Base-by-base conservation (phyloP, 208 protist genomes). In the Trypanosoma avium region DNA sequence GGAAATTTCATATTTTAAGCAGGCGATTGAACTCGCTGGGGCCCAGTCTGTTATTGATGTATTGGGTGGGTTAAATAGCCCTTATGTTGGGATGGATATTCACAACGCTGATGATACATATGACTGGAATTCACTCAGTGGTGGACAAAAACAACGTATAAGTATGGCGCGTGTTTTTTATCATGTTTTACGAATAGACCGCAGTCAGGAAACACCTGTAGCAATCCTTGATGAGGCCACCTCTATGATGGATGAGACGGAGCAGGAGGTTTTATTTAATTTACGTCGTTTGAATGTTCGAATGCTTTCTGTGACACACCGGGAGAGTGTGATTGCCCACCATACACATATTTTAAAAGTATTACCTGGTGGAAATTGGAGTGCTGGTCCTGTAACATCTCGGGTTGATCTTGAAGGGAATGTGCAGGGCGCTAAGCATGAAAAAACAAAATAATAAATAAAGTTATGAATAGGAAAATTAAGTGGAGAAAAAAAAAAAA, bases 181-280 rank as follows among this genome's bases (percentile, higher is more conserved):
- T 65, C 83, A 90, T 47, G 73, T 88, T 4, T 53, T 96, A 22
- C 49, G 49, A 52, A 87, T 84, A 70, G 77, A 92, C 47, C 76
- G 81, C 35, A 76, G 52, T 22, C 70, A 77, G 45, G 55, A 73
- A 35, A 82, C 71, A 17, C 84, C 81, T 0, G 74, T 95, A 0
- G 88, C 79, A 17, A 77, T 96, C 6, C 61, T 94, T 10, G 90
- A 96, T 67, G 90, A 96, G 69, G 78, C 88, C 1, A 94, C 90
- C 5, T 93, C 85, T 9, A 93, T 90, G 86, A 93, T 96, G 86
- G 86, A 93, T 63, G 86, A 93, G 38, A 90, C 84, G 40, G 84
- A 92, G 73, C 77, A 93, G 70, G 81, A 88, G 49, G 84, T 95
- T 15, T 56, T 95, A 42, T 83, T 79, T 64, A 78, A 95, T 48